phyloP scores from a whole-genome alignment of 805 yeast genomes.

The Saturnispora zaruensis region DNA sequence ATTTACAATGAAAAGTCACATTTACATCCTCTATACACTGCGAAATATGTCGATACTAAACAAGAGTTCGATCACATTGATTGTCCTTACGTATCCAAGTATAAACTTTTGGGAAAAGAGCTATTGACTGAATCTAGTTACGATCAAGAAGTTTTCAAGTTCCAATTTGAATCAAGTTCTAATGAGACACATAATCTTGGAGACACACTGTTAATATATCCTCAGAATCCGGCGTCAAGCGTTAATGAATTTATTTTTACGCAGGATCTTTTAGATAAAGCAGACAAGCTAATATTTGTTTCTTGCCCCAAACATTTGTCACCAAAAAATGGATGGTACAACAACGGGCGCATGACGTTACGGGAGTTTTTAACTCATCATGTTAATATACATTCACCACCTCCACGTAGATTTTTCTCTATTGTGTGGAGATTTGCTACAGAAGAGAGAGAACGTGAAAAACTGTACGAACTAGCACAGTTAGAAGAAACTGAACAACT shows the following conservation, averaged over 20 bases:
- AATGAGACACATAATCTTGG: conserved; percentile 51
- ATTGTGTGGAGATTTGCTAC: conserved; percentile 65
- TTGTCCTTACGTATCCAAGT: not conserved
- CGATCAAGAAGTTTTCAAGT: conserved; percentile 70
- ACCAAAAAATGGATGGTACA: conserved; percentile 55
- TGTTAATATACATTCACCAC: conserved; percentile 74
- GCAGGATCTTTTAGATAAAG: conserved; percentile 68
- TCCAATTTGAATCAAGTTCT: not conserved
- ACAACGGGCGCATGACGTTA: conserved; percentile 45
- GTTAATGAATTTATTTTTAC: conserved; percentile 57
- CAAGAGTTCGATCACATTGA: not conserved
- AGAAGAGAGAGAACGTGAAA: conserved; percentile 67
- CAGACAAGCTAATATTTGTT: conserved; percentile 48
- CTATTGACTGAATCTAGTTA: conserved; percentile 57
- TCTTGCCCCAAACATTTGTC: conserved; percentile 17
- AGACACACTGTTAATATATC: conserved; percentile 71
- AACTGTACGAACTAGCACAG: conserved; percentile 64
- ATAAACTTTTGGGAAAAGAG: not conserved
- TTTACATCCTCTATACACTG: not conserved
- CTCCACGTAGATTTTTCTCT: conserved; percentile 75
- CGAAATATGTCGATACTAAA: not conserved
- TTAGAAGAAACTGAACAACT: conserved; percentile 72
- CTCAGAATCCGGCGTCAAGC: conserved; percentile 53
- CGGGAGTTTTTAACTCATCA: conserved; percentile 69
- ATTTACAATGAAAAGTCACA: not conserved